phyloP scores from a whole-genome alignment of 495 filamentous ascomycete species.

The Cercophora scortea region DNA sequence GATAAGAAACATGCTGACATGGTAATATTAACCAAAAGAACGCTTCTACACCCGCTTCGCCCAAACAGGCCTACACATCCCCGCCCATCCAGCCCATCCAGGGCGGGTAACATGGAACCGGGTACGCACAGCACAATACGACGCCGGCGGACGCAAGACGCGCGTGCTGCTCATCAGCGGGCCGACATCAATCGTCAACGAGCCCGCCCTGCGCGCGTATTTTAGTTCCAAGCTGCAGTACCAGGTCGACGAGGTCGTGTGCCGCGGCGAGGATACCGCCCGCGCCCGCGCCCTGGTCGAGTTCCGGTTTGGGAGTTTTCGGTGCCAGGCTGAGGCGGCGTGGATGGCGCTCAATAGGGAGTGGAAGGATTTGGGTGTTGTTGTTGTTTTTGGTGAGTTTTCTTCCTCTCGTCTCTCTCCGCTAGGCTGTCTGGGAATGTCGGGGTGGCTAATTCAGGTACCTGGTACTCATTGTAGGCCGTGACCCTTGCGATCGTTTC shows the following conservation, averaged over 20 bases:
- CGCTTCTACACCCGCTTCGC: constrained; percentile 9
- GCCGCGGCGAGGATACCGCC: background rate
- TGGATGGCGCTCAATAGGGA: constrained; percentile 27
- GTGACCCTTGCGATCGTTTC: background rate
- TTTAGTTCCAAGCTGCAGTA: constrained; percentile 17
- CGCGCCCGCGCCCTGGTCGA: constrained; percentile 15
- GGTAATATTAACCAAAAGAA: constrained; percentile 1
- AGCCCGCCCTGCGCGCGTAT: constrained; percentile 8
- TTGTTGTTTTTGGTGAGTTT: constrained; percentile 17
- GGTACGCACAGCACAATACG: constrained; percentile 16
- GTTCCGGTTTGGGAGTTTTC: constrained; percentile 35
- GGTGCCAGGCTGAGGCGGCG: constrained; percentile 33
- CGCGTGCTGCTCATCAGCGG: constrained; percentile 20
- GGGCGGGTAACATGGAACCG: constrained; percentile 18
- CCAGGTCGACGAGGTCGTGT: constrained; percentile 15
- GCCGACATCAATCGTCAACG: constrained; percentile 11
- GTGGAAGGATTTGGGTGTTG: constrained; percentile 15
- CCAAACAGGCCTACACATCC: background rate
- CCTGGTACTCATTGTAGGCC: background rate
- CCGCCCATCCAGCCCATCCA: background rate
- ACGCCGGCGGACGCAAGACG: constrained; percentile 9
- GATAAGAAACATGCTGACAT: too few relatives aligned
- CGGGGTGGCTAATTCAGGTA: background rate
- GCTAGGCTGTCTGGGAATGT: too few relatives aligned
- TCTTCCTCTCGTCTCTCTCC: background rate